These are phyloP conservation scores for Conticribra guillardii DNA, from an alignment of 108 stramenopile species.

Conservation along the genomic window DNA sequence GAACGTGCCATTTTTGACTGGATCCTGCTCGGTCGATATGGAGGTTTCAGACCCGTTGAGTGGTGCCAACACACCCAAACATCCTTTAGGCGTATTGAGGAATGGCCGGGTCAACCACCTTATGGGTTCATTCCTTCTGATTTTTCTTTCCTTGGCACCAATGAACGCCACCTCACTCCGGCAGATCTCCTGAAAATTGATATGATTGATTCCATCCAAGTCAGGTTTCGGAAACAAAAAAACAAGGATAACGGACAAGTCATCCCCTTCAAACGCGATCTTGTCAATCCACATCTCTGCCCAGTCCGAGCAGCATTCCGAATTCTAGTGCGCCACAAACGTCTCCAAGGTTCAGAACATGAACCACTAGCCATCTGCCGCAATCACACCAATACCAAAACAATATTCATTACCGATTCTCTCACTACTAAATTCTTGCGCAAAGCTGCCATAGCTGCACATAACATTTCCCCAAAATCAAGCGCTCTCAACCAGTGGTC, in stretches of 20 bases:
- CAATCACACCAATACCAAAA: not conserved
- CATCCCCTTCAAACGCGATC: not conserved
- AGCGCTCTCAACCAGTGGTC: too few species aligned
- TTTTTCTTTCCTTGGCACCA: not conserved
- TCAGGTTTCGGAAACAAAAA: not conserved
- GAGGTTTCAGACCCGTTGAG: not conserved
- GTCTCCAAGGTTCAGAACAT: not conserved
- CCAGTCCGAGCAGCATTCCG: too few species aligned
- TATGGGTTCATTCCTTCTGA: too few species aligned
- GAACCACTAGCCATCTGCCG: not conserved
- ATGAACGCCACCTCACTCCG: not conserved
- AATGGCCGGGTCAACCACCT: too few species aligned
- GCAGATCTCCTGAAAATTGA: not conserved
- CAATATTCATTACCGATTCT: not conserved
- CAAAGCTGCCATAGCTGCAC: not conserved
- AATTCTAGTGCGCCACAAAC: not conserved
- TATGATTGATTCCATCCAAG: not conserved
- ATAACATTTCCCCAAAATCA: too few species aligned
- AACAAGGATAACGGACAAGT: not conserved
- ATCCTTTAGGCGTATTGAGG: too few species aligned
- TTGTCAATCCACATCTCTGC: too few species aligned
- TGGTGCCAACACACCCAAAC: too few species aligned
- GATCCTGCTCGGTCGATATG: constrained; percentile 7
- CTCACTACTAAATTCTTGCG: too few species aligned
- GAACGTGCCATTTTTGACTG: constrained; percentile 10